phyloP scores from a whole-genome alignment of 2,329 filamentous ascomycete genomes.

The Knufia fluminis region DNA sequence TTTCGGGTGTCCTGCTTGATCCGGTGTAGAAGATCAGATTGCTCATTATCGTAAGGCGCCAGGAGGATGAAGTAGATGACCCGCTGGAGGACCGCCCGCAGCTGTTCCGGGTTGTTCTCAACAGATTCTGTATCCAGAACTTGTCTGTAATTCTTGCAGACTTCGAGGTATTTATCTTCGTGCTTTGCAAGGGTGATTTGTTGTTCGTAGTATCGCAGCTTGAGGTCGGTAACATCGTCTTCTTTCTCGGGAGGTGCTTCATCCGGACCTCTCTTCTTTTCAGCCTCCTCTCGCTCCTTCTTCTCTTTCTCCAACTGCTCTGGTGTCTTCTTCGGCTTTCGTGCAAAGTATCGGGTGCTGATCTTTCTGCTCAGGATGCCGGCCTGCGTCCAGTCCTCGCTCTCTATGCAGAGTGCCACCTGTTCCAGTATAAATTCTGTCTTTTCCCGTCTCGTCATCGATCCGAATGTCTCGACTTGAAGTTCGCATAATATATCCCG shows the following conservation, averaged over 20 bases:
- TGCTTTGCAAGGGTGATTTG: constrained; percentile 94
- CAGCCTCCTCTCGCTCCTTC: constrained; percentile 77
- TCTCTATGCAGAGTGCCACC: constrained; percentile 89
- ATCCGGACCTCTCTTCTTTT: constrained; percentile 68
- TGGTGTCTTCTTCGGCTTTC: constrained; percentile 81
- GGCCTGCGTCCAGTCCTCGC: constrained; percentile 91
- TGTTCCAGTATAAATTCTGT: constrained; percentile 97
- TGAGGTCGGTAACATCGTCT: constrained; percentile 81
- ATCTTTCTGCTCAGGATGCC: constrained; percentile 93
- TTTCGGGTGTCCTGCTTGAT: constrained; percentile 80
- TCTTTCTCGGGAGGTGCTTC: constrained; percentile 68
- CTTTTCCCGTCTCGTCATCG: constrained; percentile 95
- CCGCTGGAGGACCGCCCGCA: constrained; percentile 79
- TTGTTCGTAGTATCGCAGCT: constrained; percentile 93
- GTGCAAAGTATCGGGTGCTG: constrained; percentile 81
- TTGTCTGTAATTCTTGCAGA: constrained; percentile 96
- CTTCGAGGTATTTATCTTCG: constrained; percentile 93
- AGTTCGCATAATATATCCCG: constrained; percentile 92
- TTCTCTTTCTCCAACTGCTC: constrained; percentile 86
- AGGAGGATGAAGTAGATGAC: constrained; percentile 98
- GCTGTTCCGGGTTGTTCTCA: constrained; percentile 76
- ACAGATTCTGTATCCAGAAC: constrained; percentile 94
- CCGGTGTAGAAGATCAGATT: constrained; percentile 91
- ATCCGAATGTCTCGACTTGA: constrained; percentile 97
- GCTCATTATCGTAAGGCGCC: constrained; percentile 94